phyloP scores from a whole-genome alignment of 768 basidiomycete species.

The Tulasnella sp. region DNA sequence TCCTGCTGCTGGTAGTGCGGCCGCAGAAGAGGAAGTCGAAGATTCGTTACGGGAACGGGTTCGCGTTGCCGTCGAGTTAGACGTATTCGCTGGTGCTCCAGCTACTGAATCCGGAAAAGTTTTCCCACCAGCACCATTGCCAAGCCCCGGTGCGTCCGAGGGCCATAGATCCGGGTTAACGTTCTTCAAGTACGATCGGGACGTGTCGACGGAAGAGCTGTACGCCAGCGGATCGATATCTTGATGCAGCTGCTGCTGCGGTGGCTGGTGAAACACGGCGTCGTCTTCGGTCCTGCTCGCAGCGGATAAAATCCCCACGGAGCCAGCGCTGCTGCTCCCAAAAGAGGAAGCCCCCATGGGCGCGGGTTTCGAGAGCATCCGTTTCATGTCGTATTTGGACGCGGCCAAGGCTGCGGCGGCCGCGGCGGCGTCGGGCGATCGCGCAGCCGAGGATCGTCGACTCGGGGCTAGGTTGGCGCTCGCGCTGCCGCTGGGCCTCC shows the following conservation, averaged over 20 bases:
- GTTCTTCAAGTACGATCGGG: not conserved
- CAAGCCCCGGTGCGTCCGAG: not conserved
- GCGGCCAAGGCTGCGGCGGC: not conserved
- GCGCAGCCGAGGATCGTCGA: not conserved
- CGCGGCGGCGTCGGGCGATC: not conserved
- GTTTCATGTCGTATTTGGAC: slow-evolving; percentile 1
- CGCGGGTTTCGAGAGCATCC: not conserved
- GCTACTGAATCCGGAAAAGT: not conserved
- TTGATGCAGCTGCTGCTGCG: not conserved
- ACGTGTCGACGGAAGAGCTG: not conserved
- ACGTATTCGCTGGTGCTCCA: not conserved
- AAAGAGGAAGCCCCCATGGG: not conserved
- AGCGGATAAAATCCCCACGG: not conserved
- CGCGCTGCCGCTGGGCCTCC: not conserved
- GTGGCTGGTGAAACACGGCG: not conserved
- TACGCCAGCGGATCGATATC: not conserved
- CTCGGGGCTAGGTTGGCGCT: not conserved
- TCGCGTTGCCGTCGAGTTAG: not conserved
- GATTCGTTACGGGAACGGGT: not conserved
- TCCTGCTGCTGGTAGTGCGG: no score
- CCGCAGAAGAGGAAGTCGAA: not conserved
- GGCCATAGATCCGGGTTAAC: not conserved
- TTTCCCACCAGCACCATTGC: not conserved
- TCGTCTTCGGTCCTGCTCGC: not conserved
- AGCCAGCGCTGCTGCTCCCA: not conserved